Conservation (phyloP, 805 yeast species). For the Cyberlindnera misumaiensis region DNA sequence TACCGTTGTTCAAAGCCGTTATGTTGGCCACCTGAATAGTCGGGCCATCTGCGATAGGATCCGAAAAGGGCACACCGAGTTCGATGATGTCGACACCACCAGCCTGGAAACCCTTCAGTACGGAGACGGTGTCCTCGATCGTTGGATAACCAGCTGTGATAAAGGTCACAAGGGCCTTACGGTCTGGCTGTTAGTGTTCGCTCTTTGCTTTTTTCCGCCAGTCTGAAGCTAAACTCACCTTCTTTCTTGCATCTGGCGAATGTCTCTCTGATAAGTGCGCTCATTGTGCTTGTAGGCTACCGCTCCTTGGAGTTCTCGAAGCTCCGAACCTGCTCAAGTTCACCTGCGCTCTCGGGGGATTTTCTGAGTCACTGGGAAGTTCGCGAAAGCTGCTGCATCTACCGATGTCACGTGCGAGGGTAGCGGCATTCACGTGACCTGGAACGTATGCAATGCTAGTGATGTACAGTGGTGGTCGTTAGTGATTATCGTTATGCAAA, state of each 20-base stretch:
- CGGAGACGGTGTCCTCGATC: constrained; percentile 79
- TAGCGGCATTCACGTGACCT: no score
- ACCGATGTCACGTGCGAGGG: no score
- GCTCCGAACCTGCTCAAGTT: no score
- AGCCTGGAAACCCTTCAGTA: constrained; percentile 79
- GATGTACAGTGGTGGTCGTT: no score
- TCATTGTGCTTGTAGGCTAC: constrained; percentile 4
- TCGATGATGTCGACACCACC: constrained; percentile 97
- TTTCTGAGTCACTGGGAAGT: background rate
- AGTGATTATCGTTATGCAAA: constrained; percentile 11
- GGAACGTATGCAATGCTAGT: no score
- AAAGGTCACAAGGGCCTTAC: constrained; percentile 87
- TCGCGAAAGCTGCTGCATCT: no score
- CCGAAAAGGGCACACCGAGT: constrained; percentile 93
- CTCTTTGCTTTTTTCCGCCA: background rate
- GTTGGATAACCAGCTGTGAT: constrained; percentile 94
- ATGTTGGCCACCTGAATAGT: constrained; percentile 88
- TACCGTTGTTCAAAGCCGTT: constrained; percentile 76
- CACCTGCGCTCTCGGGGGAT: no score
- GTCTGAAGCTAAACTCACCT: constrained; percentile 20
- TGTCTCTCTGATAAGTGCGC: constrained; percentile 46
- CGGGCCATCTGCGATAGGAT: constrained; percentile 98
- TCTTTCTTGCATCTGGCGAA: constrained; percentile 54
- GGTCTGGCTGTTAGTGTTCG: constrained; percentile 29
- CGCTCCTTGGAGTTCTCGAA: no score